Percentiles rank a stretch among this genome's conserved stretches.
phyloP scores from a whole-genome alignment of 2,329 filamentous ascomycete genomes.

The Talaromyces albobiverticillius region DNA sequence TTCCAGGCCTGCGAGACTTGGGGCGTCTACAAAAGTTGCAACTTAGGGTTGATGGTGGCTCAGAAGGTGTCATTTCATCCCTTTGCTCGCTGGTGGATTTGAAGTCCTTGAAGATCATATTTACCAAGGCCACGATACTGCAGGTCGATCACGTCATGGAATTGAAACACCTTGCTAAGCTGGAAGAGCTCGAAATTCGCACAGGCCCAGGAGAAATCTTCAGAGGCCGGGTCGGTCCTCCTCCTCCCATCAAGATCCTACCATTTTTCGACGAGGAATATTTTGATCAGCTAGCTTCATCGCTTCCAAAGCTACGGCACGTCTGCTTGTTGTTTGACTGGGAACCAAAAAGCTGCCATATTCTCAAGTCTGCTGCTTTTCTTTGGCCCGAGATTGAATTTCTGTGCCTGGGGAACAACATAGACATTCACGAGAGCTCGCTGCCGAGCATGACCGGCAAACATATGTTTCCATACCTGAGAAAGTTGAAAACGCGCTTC shows the following conservation, averaged over 20 bases:
- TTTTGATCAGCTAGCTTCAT: constrained; percentile 4
- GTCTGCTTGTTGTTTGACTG: constrained; percentile 8
- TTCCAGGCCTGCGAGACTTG: neutral
- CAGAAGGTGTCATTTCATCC: neutral
- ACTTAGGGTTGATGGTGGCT: neutral
- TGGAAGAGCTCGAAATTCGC: constrained; percentile 7
- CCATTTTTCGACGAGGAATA: constrained; percentile 3
- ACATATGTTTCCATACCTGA: constrained; percentile 4
- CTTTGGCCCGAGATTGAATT: constrained; percentile 1
- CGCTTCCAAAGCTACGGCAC: constrained; percentile 2
- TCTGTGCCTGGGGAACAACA: constrained; percentile 6
- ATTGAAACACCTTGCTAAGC: neutral
- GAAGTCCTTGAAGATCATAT: constrained; percentile 8
- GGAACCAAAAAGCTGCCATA: neutral
- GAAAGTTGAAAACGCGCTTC: neutral
- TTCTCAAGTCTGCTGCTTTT: constrained; percentile 5
- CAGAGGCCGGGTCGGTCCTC: neutral
- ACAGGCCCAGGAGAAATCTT: neutral
- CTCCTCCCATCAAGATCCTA: neutral
- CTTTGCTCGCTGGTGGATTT: neutral
- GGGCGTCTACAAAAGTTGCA: constrained; percentile 1
- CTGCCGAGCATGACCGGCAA: neutral
- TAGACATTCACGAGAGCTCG: constrained; percentile 3
- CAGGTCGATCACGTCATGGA: neutral
- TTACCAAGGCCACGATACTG: neutral